Conservation (phyloP, 169 alveolate species). For the Cryptosporidium ubiquitum region DNA sequence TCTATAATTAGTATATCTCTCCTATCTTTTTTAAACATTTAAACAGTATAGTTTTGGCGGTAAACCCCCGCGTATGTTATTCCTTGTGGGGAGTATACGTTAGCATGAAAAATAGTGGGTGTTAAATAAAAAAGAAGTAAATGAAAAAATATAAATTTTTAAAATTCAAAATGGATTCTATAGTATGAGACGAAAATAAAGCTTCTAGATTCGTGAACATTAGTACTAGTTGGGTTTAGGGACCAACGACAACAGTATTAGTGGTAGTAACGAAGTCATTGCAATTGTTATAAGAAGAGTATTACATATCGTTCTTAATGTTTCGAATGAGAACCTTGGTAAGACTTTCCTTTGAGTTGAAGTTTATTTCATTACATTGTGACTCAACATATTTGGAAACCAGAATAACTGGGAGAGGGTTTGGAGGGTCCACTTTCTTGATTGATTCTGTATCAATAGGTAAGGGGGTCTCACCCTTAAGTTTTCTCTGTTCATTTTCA, state of each 20-base stretch:
- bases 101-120: neutral
- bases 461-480: conserved; percentile 85
- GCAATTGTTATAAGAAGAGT: neutral
- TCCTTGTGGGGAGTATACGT: neutral
- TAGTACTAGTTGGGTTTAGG: neutral
- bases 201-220: neutral
- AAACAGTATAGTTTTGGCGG: neutral
- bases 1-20: too few relatives aligned
- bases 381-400: conserved; percentile 62
- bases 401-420: conserved; percentile 56
- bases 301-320: neutral
- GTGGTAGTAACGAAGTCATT: neutral
- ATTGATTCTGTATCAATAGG: conserved; percentile 79
- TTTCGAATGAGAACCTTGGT: conserved; percentile 51
- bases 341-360: conserved; percentile 22
- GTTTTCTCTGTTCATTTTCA: conserved; percentile 86
- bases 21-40: too few relatives aligned
- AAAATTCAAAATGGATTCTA: neutral
- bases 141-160: neutral
- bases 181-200: neutral
- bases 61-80: too few relatives aligned
- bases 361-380: conserved; percentile 52
- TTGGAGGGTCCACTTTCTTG: conserved; percentile 73
- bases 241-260: neutral
- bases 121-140: neutral